Percentiles rank a stretch among this genome's conserved stretches.
phyloP scores from a whole-genome alignment of 371 early-diverging fungal species.

The Mortierella sp. region DNA sequence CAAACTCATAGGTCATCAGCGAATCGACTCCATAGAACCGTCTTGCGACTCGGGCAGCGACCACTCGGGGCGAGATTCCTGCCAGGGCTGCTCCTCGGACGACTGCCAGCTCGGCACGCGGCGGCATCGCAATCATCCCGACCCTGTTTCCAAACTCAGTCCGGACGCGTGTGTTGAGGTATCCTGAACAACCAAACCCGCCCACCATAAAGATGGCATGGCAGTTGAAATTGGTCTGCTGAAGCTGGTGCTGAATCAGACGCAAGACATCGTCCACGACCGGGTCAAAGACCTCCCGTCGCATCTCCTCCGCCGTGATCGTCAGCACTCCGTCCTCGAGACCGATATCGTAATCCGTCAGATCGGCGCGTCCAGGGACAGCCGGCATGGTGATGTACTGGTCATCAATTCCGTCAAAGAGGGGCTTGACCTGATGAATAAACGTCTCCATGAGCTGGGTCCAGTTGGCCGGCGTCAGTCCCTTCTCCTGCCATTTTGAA shows the following conservation, averaged over 20 bases:
- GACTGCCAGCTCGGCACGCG: slow-evolving; percentile 54
- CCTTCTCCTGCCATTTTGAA: slow-evolving; percentile 28
- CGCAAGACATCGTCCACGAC: slow-evolving; percentile 53
- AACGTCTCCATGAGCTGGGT: slow-evolving; percentile 55
- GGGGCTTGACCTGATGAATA: slow-evolving; percentile 59
- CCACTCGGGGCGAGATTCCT: slow-evolving; percentile 26
- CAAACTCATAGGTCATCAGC: slow-evolving; percentile 34
- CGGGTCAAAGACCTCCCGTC: slow-evolving; percentile 58
- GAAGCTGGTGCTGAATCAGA: slow-evolving; percentile 49
- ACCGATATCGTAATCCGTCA: slow-evolving; percentile 61
- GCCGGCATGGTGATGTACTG: slow-evolving; percentile 40
- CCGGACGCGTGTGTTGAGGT: slow-evolving; percentile 44
- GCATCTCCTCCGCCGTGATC: slow-evolving; percentile 48
- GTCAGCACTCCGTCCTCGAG: slow-evolving; percentile 55
- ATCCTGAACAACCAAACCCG: slow-evolving; percentile 53
- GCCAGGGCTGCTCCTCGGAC: slow-evolving; percentile 53
- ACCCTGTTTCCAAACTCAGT: slow-evolving; percentile 39
- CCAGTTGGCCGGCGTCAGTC: slow-evolving; percentile 38
- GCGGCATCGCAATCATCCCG: slow-evolving; percentile 49
- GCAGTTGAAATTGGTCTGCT: slow-evolving; percentile 34
- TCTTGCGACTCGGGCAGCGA: slow-evolving; percentile 35
- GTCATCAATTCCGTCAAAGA: slow-evolving; percentile 36
- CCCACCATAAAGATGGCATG: slow-evolving; percentile 55
- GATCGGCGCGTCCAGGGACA: slow-evolving; percentile 60
- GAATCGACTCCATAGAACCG: slow-evolving; percentile 49